Conservation (phyloP, 352 stramenopile genomes). For the Globisporangium alternatum region DNA sequence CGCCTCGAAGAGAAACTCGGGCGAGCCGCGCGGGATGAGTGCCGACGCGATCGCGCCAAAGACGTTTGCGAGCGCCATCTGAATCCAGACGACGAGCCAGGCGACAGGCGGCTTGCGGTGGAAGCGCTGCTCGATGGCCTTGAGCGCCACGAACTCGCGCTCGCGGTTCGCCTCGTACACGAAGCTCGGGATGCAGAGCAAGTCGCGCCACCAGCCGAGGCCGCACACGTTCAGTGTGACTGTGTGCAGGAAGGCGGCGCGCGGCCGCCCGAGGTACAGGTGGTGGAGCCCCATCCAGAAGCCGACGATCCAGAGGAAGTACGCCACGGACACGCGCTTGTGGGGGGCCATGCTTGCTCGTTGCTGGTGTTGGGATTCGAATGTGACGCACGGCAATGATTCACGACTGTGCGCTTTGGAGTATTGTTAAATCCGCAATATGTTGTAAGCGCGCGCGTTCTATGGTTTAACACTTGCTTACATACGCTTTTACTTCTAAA, state of each 20-base stretch:
- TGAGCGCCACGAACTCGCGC: conserved; percentile 16
- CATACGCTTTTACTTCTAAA: neutral
- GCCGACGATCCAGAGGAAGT: conserved; percentile 24
- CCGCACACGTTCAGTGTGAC: conserved; percentile 22
- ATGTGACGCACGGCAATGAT: neutral
- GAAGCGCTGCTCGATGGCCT: conserved; percentile 16
- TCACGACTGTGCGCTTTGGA: neutral
- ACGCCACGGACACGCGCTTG: conserved; percentile 10
- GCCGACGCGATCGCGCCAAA: conserved; percentile 14
- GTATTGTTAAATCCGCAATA: neutral
- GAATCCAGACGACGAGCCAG: conserved; percentile 14
- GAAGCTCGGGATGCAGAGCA: conserved; percentile 18
- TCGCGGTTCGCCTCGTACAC: conserved; percentile 20
- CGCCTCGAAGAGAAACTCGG: conserved; percentile 14
- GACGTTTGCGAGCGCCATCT: conserved; percentile 7
- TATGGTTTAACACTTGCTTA: neutral
- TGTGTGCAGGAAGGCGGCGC: conserved; percentile 19
- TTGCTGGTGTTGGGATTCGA: neutral
- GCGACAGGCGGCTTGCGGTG: conserved; percentile 10
- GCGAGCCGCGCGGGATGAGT: conserved; percentile 8
- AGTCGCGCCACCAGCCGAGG: conserved; percentile 19
- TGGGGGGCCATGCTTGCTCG: neutral
- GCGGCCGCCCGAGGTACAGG: conserved; percentile 22
- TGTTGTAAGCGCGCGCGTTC: too few species aligned
- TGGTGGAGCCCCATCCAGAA: conserved; percentile 24